Conservation (phyloP, 371 early-diverging fungal genomes). For the Smittium culicis region DNA sequence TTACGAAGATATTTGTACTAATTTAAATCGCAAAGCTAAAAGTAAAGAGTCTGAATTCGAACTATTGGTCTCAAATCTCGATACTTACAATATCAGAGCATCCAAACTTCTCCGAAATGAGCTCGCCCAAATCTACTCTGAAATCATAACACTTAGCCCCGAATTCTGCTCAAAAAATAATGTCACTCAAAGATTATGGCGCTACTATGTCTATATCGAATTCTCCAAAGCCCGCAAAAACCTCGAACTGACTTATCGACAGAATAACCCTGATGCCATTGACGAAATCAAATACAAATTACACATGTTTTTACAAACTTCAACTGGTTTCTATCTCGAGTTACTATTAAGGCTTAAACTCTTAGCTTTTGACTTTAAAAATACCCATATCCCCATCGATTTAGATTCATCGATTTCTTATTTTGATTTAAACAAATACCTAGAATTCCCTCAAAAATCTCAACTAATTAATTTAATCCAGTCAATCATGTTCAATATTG, state of each 20-base stretch:
- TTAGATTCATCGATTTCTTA: background rate
- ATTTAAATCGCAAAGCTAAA: too few species aligned
- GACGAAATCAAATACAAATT: background rate
- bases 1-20: too few species aligned
- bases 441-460: background rate
- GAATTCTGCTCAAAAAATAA: background rate
- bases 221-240: background rate
- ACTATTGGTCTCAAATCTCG: too few species aligned
- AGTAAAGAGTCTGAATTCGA: too few species aligned
- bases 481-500: constrained; percentile 3
- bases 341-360: background rate
- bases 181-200: background rate
- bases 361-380: background rate
- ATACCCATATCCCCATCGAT: background rate
- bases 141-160: background rate
- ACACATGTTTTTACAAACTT: background rate
- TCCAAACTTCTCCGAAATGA: background rate
- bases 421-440: background rate
- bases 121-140: background rate
- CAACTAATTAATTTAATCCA: background rate
- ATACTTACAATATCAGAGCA: background rate
- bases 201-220: background rate
- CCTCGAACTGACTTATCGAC: background rate
- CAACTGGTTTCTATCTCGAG: background rate
- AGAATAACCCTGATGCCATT: background rate